Evolutionary conservation across 495 filamentous ascomycete species (phyloP).

Genomic region (Jackrogersella multiformis): DNA sequence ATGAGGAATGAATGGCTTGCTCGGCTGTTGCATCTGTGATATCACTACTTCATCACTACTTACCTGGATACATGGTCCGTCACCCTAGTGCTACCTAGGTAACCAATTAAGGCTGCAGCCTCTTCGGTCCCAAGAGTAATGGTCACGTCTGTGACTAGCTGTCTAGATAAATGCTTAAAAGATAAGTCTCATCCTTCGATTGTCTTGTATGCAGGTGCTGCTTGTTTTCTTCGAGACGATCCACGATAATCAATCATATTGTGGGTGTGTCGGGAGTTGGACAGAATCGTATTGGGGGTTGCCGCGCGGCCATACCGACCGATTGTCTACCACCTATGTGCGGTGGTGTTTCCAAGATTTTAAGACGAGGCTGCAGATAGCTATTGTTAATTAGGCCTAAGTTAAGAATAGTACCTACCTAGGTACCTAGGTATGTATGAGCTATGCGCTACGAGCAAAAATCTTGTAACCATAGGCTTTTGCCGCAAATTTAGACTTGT

Average conservation of each 20-base stretch:
- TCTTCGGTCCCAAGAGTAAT: not conserved
- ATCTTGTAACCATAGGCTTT: too few species aligned
- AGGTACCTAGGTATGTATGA: too few species aligned
- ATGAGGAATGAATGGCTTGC: conserved; percentile 9
- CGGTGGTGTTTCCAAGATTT: conserved; percentile 21
- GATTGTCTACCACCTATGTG: conserved; percentile 3
- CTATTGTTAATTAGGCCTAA: conserved; percentile 2
- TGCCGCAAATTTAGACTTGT: too few species aligned
- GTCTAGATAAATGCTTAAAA: not conserved
- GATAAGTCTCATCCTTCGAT: conserved; percentile 3
- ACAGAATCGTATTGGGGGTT: conserved; percentile 28
- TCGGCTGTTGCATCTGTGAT: conserved; percentile 22
- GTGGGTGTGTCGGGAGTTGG: conserved; percentile 14
- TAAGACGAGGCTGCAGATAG: conserved; percentile 31
- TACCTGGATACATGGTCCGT: conserved; percentile 1
- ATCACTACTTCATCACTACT: not conserved
- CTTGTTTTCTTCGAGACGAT: conserved; percentile 7
- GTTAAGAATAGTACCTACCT: conserved; percentile 12
- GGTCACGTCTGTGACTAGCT: conserved; percentile 16
- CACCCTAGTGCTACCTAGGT: conserved; percentile 6
- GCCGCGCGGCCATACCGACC: conserved; percentile 32
- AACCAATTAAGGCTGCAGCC: not conserved
- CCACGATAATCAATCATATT: conserved; percentile 2
- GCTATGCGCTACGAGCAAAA: conserved; percentile 7
- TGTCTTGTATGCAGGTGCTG: conserved; percentile 20